Conservation (phyloP, 441 rosid species). For the Syzygium syzygioides region DNA sequence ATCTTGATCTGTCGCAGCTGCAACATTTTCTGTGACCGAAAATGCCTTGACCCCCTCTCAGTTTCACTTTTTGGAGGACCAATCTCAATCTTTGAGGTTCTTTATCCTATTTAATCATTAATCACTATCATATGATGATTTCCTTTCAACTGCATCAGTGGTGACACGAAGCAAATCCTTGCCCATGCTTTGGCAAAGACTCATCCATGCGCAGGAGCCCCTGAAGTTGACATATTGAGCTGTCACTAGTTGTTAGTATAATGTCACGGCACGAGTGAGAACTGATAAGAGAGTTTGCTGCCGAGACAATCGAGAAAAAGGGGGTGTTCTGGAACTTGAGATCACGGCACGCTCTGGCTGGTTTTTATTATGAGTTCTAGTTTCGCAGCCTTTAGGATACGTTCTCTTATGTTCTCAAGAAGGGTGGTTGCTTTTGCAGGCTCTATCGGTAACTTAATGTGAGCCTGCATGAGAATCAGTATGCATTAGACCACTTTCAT, state of each 20-base stretch:
- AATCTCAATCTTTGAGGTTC: neutral
- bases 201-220: neutral
- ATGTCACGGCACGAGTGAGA: neutral
- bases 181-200: neutral
- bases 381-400: neutral
- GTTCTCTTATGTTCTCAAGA: neutral
- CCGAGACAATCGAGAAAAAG: neutral
- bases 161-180: neutral
- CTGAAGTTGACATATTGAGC: neutral
- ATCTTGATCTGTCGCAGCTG: conserved; percentile 23
- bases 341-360: neutral
- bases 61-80: neutral
- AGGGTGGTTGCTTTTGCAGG: neutral
- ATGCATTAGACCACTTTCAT: neutral
- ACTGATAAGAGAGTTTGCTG: neutral
- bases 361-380: neutral
- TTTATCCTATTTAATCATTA: neutral
- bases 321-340: neutral
- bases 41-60: neutral
- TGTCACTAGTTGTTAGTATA: neutral
- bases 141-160: neutral
- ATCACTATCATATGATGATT: neutral
- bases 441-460: neutral
- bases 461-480: neutral
- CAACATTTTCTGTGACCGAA: conserved; percentile 14